Conservation (phyloP, 208 protist species). For the Crithidia acanthocephali region DNA sequence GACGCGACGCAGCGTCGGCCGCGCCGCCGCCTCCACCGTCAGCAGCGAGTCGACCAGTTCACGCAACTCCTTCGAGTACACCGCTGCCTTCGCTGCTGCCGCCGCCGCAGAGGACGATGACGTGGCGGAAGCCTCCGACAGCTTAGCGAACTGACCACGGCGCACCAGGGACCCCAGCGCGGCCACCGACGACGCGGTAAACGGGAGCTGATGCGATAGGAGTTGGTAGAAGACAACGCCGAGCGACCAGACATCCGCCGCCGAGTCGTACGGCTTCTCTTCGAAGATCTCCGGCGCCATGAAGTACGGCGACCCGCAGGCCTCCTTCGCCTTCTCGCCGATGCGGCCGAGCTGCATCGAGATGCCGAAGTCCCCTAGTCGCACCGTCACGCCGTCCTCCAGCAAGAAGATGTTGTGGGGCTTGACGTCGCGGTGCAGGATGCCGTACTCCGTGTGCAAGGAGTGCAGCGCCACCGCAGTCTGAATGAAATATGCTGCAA, state of each 20-base stretch:
- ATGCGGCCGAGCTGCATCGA: constrained; percentile 55
- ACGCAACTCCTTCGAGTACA: constrained; percentile 56
- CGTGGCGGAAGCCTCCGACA: constrained; percentile 13
- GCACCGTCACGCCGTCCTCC: constrained; percentile 52
- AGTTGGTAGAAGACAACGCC: constrained; percentile 96
- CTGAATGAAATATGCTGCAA: constrained; percentile 79
- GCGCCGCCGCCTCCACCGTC: constrained; percentile 45
- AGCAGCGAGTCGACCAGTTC: constrained; percentile 76
- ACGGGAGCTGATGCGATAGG: constrained; percentile 68
- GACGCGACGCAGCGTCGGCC: constrained; percentile 64
- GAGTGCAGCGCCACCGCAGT: constrained; percentile 62
- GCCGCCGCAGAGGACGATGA: background rate
- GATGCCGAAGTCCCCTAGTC: constrained; percentile 90
- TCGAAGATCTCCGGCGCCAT: constrained; percentile 94
- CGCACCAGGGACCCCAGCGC: constrained; percentile 14
- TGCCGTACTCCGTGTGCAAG: constrained; percentile 65
- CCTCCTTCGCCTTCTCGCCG: constrained; percentile 54
- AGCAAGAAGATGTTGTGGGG: constrained; percentile 89
- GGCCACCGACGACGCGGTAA: constrained; percentile 33
- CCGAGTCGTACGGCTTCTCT: constrained; percentile 88
- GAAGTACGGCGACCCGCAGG: constrained; percentile 90
- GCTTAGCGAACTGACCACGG: constrained; percentile 20
- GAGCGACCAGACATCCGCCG: constrained; percentile 96
- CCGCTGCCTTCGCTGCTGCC: background rate
- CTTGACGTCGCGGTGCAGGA: constrained; percentile 91